phyloP scores from a whole-genome alignment of 2,329 filamentous ascomycete species.

The Colletotrichum graminicola region DNA sequence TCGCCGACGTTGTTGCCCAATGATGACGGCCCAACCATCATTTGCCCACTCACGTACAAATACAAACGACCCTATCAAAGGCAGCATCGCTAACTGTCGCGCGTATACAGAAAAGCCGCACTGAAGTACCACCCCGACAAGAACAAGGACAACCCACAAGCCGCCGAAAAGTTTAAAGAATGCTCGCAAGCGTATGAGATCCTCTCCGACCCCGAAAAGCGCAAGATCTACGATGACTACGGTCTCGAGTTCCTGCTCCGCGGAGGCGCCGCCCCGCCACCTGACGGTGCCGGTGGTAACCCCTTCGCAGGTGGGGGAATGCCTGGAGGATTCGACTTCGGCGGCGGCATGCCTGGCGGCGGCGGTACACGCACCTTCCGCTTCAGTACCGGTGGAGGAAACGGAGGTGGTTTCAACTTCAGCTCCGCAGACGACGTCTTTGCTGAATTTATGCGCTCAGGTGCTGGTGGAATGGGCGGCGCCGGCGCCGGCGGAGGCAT shows the following conservation, averaged over 20 bases:
- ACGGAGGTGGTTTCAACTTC: slow-evolving; percentile 80
- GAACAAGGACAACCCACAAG: slow-evolving; percentile 90
- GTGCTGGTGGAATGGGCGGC: slow-evolving; percentile 60
- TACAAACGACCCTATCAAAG: neutral
- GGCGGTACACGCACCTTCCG: slow-evolving; percentile 70
- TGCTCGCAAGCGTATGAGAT: slow-evolving; percentile 98
- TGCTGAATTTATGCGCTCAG: slow-evolving; percentile 79
- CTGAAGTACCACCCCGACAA: slow-evolving; percentile 97
- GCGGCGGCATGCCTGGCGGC: slow-evolving; percentile 52
- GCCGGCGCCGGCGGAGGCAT: slow-evolving; percentile 53
- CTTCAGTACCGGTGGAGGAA: slow-evolving; percentile 68
- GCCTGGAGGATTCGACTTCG: slow-evolving; percentile 66
- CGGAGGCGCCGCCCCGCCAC: slow-evolving; percentile 78
- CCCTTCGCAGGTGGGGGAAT: slow-evolving; percentile 72
- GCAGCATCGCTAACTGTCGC: slow-evolving; percentile 51
- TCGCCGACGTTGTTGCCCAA: slow-evolving; percentile 23
- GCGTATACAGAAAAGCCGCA: slow-evolving; percentile 77
- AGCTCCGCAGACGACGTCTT: slow-evolving; percentile 88
- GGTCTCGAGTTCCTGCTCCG: slow-evolving; percentile 93
- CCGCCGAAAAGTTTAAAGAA: slow-evolving; percentile 97
- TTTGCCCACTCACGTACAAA: slow-evolving; percentile 2
- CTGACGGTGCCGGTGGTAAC: slow-evolving; percentile 69
- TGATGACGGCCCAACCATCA: slow-evolving; percentile 14
- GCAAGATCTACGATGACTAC: slow-evolving; percentile 94
- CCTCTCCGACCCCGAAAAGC: slow-evolving; percentile 95